phyloP scores from a whole-genome alignment of 108 stramenopile genomes.

The Cyclotella kingstonii region DNA sequence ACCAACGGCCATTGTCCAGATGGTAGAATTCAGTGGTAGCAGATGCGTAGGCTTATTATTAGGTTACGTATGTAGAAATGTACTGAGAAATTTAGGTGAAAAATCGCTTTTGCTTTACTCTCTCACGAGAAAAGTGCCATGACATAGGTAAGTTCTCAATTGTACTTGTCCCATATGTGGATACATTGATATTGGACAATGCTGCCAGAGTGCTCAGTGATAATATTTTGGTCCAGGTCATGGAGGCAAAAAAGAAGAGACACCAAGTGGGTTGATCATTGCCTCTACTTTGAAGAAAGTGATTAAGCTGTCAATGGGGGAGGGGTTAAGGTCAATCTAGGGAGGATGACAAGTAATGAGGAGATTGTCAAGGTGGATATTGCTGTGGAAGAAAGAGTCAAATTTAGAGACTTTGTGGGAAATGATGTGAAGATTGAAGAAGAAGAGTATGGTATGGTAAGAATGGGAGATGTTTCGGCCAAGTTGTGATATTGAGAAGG shows the following conservation, averaged over 20 bases:
- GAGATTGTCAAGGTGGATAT: conserved; percentile 83
- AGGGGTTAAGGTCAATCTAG: conserved; percentile 86
- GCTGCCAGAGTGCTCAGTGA: conserved; percentile 74
- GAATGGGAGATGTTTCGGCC: conserved; percentile 80
- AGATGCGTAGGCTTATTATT: too few relatives aligned
- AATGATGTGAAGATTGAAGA: conserved; percentile 81
- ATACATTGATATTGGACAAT: conserved; percentile 55
- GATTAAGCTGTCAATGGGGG: conserved; percentile 66
- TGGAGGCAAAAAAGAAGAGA: conserved; percentile 59
- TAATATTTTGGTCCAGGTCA: conserved; percentile 71
- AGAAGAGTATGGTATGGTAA: conserved; percentile 83
- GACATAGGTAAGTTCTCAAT: too few relatives aligned
- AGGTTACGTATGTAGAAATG: too few relatives aligned
- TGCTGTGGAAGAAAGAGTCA: conserved; percentile 68
- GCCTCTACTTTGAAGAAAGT: conserved; percentile 50
- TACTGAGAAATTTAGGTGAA: too few relatives aligned
- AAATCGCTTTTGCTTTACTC: too few relatives aligned
- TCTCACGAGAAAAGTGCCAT: too few relatives aligned
- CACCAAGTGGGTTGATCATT: conserved; percentile 70
- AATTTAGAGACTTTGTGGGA: conserved; percentile 85
- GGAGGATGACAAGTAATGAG: conserved; percentile 77
- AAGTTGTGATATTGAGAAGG: conserved; percentile 64
- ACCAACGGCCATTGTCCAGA: too few relatives aligned
- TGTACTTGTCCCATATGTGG: conserved; percentile 79
- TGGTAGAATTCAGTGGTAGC: too few relatives aligned